Percentiles rank a stretch among this genome's conserved stretches.
Conservation (phyloP, 305 asterid species). For the Fraxinus greggii region DNA sequence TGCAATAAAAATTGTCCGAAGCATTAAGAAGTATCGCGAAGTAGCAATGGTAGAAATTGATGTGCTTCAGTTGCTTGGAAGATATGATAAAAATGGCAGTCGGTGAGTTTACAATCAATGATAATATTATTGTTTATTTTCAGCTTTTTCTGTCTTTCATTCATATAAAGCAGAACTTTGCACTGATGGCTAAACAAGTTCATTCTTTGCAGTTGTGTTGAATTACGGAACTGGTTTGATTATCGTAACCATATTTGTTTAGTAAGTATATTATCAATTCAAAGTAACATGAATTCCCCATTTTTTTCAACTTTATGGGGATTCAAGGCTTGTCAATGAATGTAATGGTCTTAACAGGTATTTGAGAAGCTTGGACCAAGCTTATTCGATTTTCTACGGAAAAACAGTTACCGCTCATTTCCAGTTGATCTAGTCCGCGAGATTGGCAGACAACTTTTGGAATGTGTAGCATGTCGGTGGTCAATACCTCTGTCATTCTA, state of each 20-base stretch:
- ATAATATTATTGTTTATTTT: not conserved
- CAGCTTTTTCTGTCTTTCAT: constrained; percentile 24
- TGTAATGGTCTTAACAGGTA: constrained; percentile 88
- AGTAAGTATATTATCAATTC: constrained; percentile 78
- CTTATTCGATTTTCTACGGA: constrained; percentile 95
- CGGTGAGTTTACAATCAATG: constrained; percentile 51
- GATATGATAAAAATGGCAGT: constrained; percentile 71
- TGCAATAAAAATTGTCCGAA: constrained; percentile 82
- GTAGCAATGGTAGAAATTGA: constrained; percentile 95
- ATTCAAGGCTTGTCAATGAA: constrained; percentile 61
- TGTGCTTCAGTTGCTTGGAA: constrained; percentile 82
- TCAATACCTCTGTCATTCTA: constrained; percentile 35
- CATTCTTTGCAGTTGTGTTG: constrained; percentile 99
- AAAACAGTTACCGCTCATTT: constrained; percentile 94
- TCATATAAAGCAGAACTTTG: not conserved
- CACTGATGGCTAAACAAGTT: constrained; percentile 35
- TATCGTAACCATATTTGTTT: constrained; percentile 99
- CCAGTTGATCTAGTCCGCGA: constrained; percentile 98
- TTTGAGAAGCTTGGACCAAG: constrained; percentile 99
- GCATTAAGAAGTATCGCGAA: constrained; percentile 79
- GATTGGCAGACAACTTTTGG: constrained; percentile 98
- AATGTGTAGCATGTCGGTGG: constrained; percentile 98
- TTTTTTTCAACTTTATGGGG: constrained; percentile 54
- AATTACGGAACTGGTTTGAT: constrained; percentile 99
- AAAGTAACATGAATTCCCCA: constrained; percentile 77